Evolutionary conservation across 208 protist genomes (phyloP), one percentile per base, ranked within the genome.

Genomic region (Tritrichomonas foetus): DNA sequence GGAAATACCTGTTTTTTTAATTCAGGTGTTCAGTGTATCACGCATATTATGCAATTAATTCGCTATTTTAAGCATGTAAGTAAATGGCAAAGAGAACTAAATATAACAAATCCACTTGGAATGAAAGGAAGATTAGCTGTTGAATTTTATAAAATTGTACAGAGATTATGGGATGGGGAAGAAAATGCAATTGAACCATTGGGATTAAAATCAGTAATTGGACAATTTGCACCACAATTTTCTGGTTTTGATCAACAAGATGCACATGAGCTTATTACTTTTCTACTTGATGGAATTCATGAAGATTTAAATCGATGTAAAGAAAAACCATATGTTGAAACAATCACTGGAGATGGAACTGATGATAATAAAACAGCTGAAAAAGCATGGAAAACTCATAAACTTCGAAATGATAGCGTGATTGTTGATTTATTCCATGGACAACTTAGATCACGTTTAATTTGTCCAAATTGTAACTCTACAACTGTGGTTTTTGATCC

Each of bases 201-300:
- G 3, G 89, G 94, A 13, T 78, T 95, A 44, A 95, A 95, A 89
- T 50, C 82, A 27, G 84, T 95, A 27, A 94, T 96, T 36, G 95
- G 93, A 8, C 39, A 93, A 27, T 94, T 93, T 39, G 93, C 92
- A 49, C 94, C 94, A 14, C 22, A 89, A 44, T 82, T 95, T 53
- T 47, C 20, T 47, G 93, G 69, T 25, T 93, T 25, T 16, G 50
- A 50, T 41, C 94, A 95, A 94, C 95, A 96, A 74, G 95, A 96
- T 92, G 94, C 94, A 33, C 93, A 94, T 50, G 95, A 95, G 66
- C 94, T 97, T 27, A 55, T 96, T 14, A 49, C 97, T 44, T 95
- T 97, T 16, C 94, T 98, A 16, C 96, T 98, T 50, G 97, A 98
- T 95, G 95, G 95, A 61, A 95, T 98, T 74, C 96, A 97, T 74